Base-by-base conservation (phyloP, 2,329 filamentous ascomycete species). In the Fusarium virguliforme region DNA sequence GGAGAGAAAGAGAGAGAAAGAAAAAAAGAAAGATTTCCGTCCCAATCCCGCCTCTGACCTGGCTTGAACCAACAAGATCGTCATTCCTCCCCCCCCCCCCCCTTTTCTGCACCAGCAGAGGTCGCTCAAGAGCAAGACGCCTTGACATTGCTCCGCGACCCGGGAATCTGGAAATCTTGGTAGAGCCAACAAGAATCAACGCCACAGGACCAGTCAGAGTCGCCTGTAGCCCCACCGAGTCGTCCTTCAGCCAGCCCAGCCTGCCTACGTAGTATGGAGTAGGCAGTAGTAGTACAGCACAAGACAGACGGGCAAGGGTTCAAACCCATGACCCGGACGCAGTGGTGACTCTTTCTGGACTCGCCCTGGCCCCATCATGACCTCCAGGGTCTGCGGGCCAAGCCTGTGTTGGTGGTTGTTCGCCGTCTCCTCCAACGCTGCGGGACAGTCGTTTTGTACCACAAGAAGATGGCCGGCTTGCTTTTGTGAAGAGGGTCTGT, bases 111-210 rank as follows among this genome's bases (percentile, higher is more conserved):
- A 59, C 71, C 67, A 41, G 56, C 54, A 18, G 34, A 60, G 70
- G 43, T 50, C 56, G 8, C 50, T 54, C 46, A 53, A 64, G 56
- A 61, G 48, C 43, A 71, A 48, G 46, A 58, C 62, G 53, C 60
- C 53, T 46, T 55, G 32, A 50, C 61, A 65, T 63, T 63, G 40
- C 37, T 55, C 55, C 22, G 18, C 55, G 61, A 65, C 64, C 73
- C 68, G 60, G 68, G 55, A 65, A 68, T 30, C 50, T 60, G 72
- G 67, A 10, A 66, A 68, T 57, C 40, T 62, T 26, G 43, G 30
- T 58, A 68, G 58, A 55, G 48, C 59, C 60, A 70, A 70, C 59
- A 68, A 28, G 24, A 62, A 22, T 48, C 46, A 48, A 64, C 62
- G 60, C 64, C 65, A 66, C 63, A 60, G 51, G 26, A 18, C 56